Conservation (phyloP, 352 stramenopile species). For the Thalassiosira mediterranea region DNA sequence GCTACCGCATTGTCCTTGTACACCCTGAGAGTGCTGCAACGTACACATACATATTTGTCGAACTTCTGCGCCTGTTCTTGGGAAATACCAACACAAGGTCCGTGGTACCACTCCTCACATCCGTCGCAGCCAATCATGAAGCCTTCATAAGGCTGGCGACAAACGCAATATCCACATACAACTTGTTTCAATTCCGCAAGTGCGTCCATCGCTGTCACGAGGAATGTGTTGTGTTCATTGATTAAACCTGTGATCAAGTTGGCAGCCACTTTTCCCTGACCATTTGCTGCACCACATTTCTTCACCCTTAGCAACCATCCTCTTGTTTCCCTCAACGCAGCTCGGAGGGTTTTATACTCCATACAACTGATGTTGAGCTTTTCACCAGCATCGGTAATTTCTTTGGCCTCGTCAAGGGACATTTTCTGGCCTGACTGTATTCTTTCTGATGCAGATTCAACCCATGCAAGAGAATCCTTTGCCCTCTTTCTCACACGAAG, state of each 20-base stretch:
- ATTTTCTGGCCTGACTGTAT: conserved; percentile 63
- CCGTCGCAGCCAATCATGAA: conserved; percentile 89
- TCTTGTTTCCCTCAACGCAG: conserved; percentile 52
- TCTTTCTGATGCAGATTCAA: conserved; percentile 35
- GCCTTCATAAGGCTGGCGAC: conserved; percentile 84
- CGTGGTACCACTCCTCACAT: conserved; percentile 89
- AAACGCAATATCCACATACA: conserved; percentile 89
- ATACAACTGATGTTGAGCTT: conserved; percentile 65
- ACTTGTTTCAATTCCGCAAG: conserved; percentile 86
- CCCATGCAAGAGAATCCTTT: conserved; percentile 56
- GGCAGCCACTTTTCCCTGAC: conserved; percentile 51
- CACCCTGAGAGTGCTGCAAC: conserved; percentile 90
- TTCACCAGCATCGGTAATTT: conserved; percentile 59
- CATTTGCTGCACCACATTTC: conserved; percentile 57
- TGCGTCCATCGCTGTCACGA: conserved; percentile 76
- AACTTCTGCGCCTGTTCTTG: conserved; percentile 92
- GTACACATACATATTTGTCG: conserved; percentile 94
- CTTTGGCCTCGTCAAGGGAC: conserved; percentile 65
- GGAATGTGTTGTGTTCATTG: conserved; percentile 71
- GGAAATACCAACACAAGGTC: conserved; percentile 81
- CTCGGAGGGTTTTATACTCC: conserved; percentile 66
- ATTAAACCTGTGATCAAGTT: conserved; percentile 63
- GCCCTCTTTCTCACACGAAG: conserved; percentile 57
- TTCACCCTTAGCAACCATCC: conserved; percentile 71
- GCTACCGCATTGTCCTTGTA: conserved; percentile 83